Percentiles rank a stretch among this genome's conserved stretches.
These are phyloP conservation scores for Apophysomyces elegans DNA, from an alignment of 371 early-diverging fungal genomes.

Conservation along the genomic window DNA sequence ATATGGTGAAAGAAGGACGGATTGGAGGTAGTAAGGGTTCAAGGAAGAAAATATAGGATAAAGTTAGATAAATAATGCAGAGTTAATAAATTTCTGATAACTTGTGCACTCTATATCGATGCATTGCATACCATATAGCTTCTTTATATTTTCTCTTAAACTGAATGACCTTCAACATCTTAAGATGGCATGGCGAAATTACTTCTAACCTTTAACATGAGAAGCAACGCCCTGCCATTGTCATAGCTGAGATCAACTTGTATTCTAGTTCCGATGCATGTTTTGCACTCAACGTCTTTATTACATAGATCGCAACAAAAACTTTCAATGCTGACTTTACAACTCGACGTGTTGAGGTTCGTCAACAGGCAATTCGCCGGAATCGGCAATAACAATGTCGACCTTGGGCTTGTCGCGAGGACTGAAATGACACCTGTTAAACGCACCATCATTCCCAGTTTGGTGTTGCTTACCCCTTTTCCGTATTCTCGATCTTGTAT, in stretches of 20 bases:
- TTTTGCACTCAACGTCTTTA: too few species aligned
- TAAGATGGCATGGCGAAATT: too few species aligned
- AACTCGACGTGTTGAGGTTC: conserved; percentile 50
- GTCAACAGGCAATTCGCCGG: conserved; percentile 71
- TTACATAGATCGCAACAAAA: too few species aligned
- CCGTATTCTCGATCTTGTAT: conserved; percentile 60
- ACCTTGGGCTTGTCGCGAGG: conserved; percentile 64
- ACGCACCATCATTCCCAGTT: not conserved
- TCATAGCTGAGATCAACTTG: not conserved
- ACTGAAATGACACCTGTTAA: conserved; percentile 14
- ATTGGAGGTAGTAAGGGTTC: not conserved
- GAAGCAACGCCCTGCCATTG: not conserved
- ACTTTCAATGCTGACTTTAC: conserved; percentile 15
- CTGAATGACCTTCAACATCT: too few species aligned
- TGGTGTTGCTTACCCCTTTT: conserved; percentile 43
- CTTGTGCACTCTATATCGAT: too few species aligned
- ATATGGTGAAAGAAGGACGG: conserved; percentile 18
- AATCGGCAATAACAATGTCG: conserved; percentile 70
- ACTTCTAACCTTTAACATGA: too few species aligned
- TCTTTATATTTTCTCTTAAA: too few species aligned
- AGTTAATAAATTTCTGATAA: not conserved
- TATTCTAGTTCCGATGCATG: too few species aligned
- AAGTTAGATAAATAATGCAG: not conserved
- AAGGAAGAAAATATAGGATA: not conserved
- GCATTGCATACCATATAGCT: too few species aligned